Evolutionary conservation across 2,329 filamentous ascomycete species (phyloP).

Genomic region (Botrytis paeoniae): DNA sequence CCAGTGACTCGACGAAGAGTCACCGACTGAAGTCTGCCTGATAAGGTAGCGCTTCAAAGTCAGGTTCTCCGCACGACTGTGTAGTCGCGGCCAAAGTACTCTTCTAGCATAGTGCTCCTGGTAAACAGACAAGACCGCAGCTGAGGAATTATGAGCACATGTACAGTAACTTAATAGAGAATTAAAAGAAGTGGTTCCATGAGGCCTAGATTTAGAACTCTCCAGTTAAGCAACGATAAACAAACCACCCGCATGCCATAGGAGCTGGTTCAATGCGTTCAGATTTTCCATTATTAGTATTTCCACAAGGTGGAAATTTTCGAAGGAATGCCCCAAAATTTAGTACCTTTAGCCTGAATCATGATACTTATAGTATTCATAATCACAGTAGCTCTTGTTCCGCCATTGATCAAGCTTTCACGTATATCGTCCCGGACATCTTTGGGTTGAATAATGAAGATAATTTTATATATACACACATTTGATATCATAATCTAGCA

Average conservation of each 20-base stretch:
- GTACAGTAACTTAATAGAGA: neutral
- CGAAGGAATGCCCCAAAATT: neutral
- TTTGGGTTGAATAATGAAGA: neutral
- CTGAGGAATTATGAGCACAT: neutral
- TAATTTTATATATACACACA: neutral
- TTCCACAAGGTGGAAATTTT: neutral
- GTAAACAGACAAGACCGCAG: neutral
- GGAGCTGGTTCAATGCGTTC: rapidly evolving
- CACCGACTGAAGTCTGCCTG: neutral
- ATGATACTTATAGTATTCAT: neutral
- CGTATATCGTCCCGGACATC: neutral
- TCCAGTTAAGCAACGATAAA: neutral
- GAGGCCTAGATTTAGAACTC: neutral
- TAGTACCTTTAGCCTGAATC: neutral
- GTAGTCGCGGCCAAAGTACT: neutral
- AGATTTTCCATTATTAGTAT: neutral
- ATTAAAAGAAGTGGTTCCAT: neutral
- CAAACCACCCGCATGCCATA: neutral
- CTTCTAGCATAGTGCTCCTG: neutral
- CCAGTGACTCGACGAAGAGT: no score
- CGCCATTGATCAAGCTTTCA: neutral
- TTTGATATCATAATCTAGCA: neutral
- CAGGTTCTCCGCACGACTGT: neutral
- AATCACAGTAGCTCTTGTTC: no score
- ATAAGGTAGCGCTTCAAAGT: neutral